Evolutionary conservation across 495 filamentous ascomycete species (phyloP), one percentile per base, ranked within the genome.

Genomic region (Aspergillus mulundensis): DNA sequence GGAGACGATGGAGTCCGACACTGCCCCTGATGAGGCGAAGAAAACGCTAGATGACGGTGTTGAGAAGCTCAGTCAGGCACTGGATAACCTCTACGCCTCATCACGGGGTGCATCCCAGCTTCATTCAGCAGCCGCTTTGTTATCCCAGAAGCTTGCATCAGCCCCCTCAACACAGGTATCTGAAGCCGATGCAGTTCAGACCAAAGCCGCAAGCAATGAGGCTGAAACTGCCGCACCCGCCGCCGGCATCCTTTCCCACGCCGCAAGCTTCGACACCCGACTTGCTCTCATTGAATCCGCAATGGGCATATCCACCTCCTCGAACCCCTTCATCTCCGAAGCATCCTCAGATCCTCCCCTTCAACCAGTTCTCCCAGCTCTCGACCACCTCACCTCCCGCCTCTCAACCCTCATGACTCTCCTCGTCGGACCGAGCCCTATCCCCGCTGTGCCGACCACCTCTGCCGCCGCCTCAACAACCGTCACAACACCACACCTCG

Each of bases 231-330:
- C 32, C 77, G 74, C 32, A 83, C 84, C 67, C 82, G 76, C 14
- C 68, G 76, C 56, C 77, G 88, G 45, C 65, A 72, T 87, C 18
- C 79, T 97, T 12, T 82, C 86, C 18, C 88, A 89, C 63, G 89
- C 90, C 6, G 89, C 91, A 21, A 88, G 93, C 53, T 95, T 97
- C 57, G 94, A 97, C 66, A 75, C 80, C 30, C 85, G 94, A 5
- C 78, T 99, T 3, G 74, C 86, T 0, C 63, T 86, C 7, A 75
- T 99, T 30, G 94, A 99, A 71, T 84, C 84, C 47, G 81, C 85
- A 1, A 82, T 97, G 44, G 95, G 95, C 15, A 79, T 96, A 39
- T 85, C 81, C 12, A 84, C 82, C 12, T 79, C 84, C 6, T 78
- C 81, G 5, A 81, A 89, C 58, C 81, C 87, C 7, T 82, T 87